Evolutionary conservation across 176 grass and related monocot genomes (phyloP), one percentile per base, ranked within the genome.

Genomic region (Areca catechu): DNA sequence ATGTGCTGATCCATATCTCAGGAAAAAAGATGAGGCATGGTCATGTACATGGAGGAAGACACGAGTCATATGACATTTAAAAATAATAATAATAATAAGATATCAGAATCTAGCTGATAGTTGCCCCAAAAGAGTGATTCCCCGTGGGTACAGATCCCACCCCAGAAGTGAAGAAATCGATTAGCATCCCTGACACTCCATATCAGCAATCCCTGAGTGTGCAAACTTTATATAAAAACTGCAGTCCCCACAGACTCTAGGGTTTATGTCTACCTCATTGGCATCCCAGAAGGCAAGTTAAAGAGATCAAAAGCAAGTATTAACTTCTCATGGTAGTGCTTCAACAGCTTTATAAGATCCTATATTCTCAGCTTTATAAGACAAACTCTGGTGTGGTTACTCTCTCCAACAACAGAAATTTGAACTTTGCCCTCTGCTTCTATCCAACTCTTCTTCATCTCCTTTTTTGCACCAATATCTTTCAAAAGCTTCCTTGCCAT

Each of bases 381-480:
- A 55, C 4, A 29, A 16, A 74, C 57, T 80, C 51, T 72, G 17
- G 43, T 24, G 74, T 75, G 71, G 15, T 74, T 22, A 34, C 62
- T 78, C 74, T 75, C 56, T 50, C 61, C 77, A 49, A 71, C 66
- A 61, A 68, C 21, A 56, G 75, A 75, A 49, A 61, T 54, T 64
- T 82, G 68, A 76, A 65, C 22, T 24, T 73, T 73, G 15, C 67
- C 78, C 17, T 76, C 82, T 48, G 61, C 51, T 34, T 79, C 73
- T 1, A 82, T 58, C 82, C 78, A 90, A 75, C 86, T 90, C 56
- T 53, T 85, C 37, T 75, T 81, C 17, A 22, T 69, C 54, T 85
- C 74, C 29, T 82, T 90, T 65, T 56, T 90, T 58, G 82, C 67
- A 70, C 74, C 71, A 70, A 54, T 82, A 22, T 79, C 58, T 56